Evolutionary conservation across 1,284 basidiomycete species (phyloP).

Genomic region (Ceratobasidium sp.): DNA sequence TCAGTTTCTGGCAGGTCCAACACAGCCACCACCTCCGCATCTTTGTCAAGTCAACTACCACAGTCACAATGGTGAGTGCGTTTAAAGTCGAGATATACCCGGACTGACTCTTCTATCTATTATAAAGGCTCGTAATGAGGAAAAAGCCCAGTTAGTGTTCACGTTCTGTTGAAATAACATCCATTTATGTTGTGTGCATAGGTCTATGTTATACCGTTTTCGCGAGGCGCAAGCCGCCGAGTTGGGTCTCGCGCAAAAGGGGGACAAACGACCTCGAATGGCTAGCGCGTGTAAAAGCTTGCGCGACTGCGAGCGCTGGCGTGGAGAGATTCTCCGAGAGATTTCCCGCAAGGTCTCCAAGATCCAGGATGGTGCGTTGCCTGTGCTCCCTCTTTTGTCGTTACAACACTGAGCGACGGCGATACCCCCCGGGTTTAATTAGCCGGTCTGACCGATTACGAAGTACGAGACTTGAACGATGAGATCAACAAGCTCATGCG

Average conservation of each 20-base stretch:
- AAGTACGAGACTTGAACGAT: slow-evolving; percentile 94
- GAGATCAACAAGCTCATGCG: slow-evolving; percentile 96
- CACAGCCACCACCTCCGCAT: slow-evolving; percentile 38
- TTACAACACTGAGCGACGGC: slow-evolving; percentile 19
- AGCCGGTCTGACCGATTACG: slow-evolving; percentile 94
- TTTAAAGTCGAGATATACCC: background rate
- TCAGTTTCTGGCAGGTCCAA: background rate
- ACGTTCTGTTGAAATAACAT: background rate
- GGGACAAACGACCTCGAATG: slow-evolving; percentile 84
- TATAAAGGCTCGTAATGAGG: slow-evolving; percentile 87
- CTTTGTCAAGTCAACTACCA: slow-evolving; percentile 9
- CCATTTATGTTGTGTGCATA: slow-evolving; percentile 28
- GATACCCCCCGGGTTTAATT: slow-evolving; percentile 9
- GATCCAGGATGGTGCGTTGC: slow-evolving; percentile 86
- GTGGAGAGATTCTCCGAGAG: slow-evolving; percentile 92
- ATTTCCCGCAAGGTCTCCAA: slow-evolving; percentile 96
- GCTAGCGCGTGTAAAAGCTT: slow-evolving; percentile 88
- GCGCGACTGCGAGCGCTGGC: slow-evolving; percentile 92
- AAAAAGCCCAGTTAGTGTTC: slow-evolving; percentile 79
- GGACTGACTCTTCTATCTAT: background rate
- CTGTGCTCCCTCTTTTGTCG: slow-evolving; percentile 14
- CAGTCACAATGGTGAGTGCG: slow-evolving; percentile 29
- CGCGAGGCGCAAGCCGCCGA: slow-evolving; percentile 95
- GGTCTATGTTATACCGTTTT: slow-evolving; percentile 97
- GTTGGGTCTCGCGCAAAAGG: slow-evolving; percentile 82